Conservation (phyloP, 306 rosid species). For the Vigna unguiculata region DNA sequence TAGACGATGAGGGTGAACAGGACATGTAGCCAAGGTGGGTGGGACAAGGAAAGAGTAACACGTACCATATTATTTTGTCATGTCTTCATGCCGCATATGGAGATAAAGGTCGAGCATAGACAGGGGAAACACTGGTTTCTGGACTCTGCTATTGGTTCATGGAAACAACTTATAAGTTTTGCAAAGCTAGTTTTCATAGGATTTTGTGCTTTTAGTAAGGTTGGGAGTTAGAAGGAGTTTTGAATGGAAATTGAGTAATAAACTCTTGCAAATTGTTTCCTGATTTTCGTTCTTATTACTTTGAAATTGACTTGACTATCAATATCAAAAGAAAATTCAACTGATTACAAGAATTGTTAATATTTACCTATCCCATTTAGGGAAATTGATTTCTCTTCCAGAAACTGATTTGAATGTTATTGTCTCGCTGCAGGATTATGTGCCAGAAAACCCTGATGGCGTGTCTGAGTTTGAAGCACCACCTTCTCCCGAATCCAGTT, state of each 20-base stretch:
- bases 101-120: constrained; percentile 17
- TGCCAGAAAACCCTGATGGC: constrained; percentile 75
- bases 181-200: constrained; percentile 22
- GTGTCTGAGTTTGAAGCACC: constrained; percentile 84
- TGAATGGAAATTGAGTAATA: neutral
- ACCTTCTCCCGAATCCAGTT: constrained; percentile 82
- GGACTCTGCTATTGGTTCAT: constrained; percentile 16
- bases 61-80: constrained; percentile 6
- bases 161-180: constrained; percentile 13
- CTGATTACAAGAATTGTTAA: constrained; percentile 6
- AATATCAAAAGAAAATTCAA: constrained; percentile 27
- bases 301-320: constrained; percentile 24
- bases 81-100: constrained; percentile 5
- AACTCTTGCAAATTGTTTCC: neutral
- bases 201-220: constrained; percentile 23
- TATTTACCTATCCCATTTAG: constrained; percentile 18
- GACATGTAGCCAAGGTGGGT: neutral
- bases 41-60: constrained; percentile 25
- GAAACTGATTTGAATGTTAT: constrained; percentile 19
- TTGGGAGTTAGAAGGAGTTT: constrained; percentile 6
- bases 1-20: neutral
- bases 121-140: constrained; percentile 24
- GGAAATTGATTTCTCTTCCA: constrained; percentile 14
- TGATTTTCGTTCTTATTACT: constrained; percentile 32
- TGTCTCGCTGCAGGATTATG: constrained; percentile 69